Evolutionary conservation across 495 filamentous ascomycete species (phyloP), one percentile per base, ranked within the genome.

Genomic region (Penicillium herquei): DNA sequence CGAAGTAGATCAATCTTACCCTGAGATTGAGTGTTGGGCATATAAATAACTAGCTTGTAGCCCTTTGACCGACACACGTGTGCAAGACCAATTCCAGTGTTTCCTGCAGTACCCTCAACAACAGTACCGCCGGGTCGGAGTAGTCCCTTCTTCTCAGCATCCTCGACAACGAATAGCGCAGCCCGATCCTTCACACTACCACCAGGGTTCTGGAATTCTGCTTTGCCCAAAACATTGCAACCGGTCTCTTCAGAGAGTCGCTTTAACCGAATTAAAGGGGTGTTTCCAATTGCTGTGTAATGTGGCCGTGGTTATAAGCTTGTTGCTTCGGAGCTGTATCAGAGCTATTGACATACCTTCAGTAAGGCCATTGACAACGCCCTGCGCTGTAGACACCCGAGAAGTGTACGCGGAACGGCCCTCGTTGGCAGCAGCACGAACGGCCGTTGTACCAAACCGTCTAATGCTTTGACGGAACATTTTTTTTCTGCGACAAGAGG

Each of bases 11-110:
- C 95, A 67, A 98, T 87, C 78, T 98, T 98, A 63, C 93, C 94
- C 70, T 96, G 94, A 40, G 91, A 96, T 73, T 98, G 94, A 39
- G 94, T 98, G 78, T 98, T 87, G 62, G 94, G 94, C 94, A 98
- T 98, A 81, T 98, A 98, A 66, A 98, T 98, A 51, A 97, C 92
- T 17, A 96, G 84, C 66, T 87, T 84, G 81, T 98, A 98, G 26
- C 94, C 95, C 66, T 89, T 90, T 26, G 87, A 89, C 41, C 94
- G 86, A 71, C 94, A 98, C 21, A 98, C 94, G 72, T 98, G 94
- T 41, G 94, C 94, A 13, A 98, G 86, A 6, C 94, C 94, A 73
- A 98, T 98, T 41, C 94, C 94, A 10, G 94, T 98, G 78, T 98
- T 98, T 34, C 94, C 94, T 2, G 94, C 94, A 1, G 94, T 98